Percentiles rank a stretch among this genome's conserved stretches.
Conservation (phyloP, 2,329 filamentous ascomycete genomes). For the Phaeophleospora eucalypticola region DNA sequence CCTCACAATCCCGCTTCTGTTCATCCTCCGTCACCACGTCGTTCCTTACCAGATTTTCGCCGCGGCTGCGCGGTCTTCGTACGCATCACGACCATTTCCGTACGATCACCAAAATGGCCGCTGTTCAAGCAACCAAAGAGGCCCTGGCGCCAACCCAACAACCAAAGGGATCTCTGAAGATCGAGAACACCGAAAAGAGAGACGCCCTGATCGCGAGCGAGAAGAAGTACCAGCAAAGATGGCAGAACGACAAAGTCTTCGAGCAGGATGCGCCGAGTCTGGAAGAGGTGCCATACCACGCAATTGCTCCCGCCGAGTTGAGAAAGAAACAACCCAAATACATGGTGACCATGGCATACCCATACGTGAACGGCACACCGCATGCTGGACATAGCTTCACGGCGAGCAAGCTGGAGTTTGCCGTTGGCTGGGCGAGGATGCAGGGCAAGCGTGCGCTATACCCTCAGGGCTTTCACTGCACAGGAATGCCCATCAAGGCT, state of each 20-base stretch:
- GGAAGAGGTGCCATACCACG: constrained; percentile 69
- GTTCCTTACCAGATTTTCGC: constrained; percentile 16
- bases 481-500: constrained; percentile 96
- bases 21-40: constrained; percentile 27
- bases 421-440: constrained; percentile 81
- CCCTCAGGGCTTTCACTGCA: constrained; percentile 92
- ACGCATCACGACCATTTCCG: constrained; percentile 4
- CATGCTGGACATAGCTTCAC: constrained; percentile 94
- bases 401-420: constrained; percentile 89
- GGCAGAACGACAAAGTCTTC: constrained; percentile 75
- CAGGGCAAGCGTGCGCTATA: constrained; percentile 82
- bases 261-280: constrained; percentile 78
- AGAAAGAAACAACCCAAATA: constrained; percentile 84
- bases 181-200: constrained; percentile 79
- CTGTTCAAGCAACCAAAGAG: constrained; percentile 49
- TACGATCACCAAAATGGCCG: constrained; percentile 39
- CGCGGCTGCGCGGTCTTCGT: constrained; percentile 33
- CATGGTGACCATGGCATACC: constrained; percentile 74
- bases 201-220: constrained; percentile 77
- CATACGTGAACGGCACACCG: constrained; percentile 76
- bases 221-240: constrained; percentile 87
- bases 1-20: not conserved
- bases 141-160: constrained; percentile 53
- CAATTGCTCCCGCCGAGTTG: constrained; percentile 68
- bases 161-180: constrained; percentile 60